Conservation (phyloP, 805 yeast species). For the Ogataea nakhonphanomensis region DNA sequence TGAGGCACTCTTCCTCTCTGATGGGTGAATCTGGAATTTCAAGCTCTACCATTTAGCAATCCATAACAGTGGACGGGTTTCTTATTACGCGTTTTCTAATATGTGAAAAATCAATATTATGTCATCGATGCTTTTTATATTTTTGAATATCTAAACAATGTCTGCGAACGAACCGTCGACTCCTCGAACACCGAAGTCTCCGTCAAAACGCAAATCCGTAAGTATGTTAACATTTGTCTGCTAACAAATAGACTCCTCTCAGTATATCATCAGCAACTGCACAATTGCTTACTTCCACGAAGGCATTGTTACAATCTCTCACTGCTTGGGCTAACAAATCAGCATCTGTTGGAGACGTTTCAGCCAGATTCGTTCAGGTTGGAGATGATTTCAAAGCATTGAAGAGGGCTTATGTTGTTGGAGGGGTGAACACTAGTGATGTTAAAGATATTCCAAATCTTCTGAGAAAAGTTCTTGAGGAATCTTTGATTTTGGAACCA, state of each 20-base stretch:
- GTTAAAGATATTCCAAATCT: slow-evolving; percentile 88
- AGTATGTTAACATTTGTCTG: not conserved
- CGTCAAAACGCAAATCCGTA: slow-evolving; percentile 15
- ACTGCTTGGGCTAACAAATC: slow-evolving; percentile 85
- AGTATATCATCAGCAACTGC: slow-evolving; percentile 62
- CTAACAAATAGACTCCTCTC: slow-evolving; percentile 43
- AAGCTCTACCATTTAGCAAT: slow-evolving; percentile 6
- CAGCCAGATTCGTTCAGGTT: slow-evolving; percentile 83
- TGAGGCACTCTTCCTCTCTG: slow-evolving; percentile 14
- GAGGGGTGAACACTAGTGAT: slow-evolving; percentile 79
- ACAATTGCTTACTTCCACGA: slow-evolving; percentile 75
- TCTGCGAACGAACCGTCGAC: slow-evolving; percentile 5
- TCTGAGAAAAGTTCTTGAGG: slow-evolving; percentile 75
- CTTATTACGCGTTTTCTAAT: slow-evolving; percentile 5
- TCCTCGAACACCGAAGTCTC: slow-evolving; percentile 12
- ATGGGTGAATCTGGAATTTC: slow-evolving; percentile 24
- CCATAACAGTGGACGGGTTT: not conserved
- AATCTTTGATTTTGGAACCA: slow-evolving; percentile 80
- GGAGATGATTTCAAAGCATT: slow-evolving; percentile 93
- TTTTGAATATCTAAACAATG: slow-evolving; percentile 3
- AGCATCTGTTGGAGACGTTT: slow-evolving; percentile 80
- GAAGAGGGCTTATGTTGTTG: slow-evolving; percentile 69
- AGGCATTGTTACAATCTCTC: slow-evolving; percentile 77
- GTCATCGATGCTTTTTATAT: slow-evolving; percentile 7
- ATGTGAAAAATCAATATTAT: not conserved